A percentile compares a stretch with the other conserved stretches of the same genome.
Conservation (phyloP, 768 basidiomycete genomes). For the Suillus fuscotomentosus region DNA sequence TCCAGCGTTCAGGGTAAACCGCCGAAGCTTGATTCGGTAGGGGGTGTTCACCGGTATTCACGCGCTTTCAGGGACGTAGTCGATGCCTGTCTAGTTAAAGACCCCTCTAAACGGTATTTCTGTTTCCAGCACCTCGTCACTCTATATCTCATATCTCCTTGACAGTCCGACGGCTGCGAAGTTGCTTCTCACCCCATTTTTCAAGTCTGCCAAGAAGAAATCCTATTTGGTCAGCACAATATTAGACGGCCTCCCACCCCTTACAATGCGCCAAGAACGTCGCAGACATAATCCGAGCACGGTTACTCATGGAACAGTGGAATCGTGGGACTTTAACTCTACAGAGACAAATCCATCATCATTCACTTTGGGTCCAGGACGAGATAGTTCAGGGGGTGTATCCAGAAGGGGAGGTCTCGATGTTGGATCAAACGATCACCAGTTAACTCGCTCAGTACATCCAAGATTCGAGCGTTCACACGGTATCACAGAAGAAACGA, state of each 20-base stretch:
- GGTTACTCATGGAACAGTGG: constrained; percentile 50
- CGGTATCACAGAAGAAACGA: not conserved
- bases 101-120: constrained; percentile 69
- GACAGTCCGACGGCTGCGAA: constrained; percentile 73
- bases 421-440: constrained; percentile 4
- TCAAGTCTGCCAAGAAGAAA: constrained; percentile 77
- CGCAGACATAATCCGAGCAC: constrained; percentile 38
- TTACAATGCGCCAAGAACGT: constrained; percentile 72
- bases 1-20: constrained; percentile 71
- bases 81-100: constrained; percentile 79
- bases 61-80: constrained; percentile 82
- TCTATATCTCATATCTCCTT: not conserved
- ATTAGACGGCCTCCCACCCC: constrained; percentile 70
- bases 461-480: constrained; percentile 5
- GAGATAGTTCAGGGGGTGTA: constrained; percentile 6
- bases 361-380: not conserved
- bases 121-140: not conserved
- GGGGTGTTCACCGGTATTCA: constrained; percentile 73
- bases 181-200: constrained; percentile 76
- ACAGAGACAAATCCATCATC: constrained; percentile 42
- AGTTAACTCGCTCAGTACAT: not conserved
- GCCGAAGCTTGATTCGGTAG: constrained; percentile 73
- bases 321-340: constrained; percentile 77
- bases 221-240: constrained; percentile 76
- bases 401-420: constrained; percentile 7